Conservation (phyloP, 768 basidiomycete genomes). For the Calocybe gangraenosa region DNA sequence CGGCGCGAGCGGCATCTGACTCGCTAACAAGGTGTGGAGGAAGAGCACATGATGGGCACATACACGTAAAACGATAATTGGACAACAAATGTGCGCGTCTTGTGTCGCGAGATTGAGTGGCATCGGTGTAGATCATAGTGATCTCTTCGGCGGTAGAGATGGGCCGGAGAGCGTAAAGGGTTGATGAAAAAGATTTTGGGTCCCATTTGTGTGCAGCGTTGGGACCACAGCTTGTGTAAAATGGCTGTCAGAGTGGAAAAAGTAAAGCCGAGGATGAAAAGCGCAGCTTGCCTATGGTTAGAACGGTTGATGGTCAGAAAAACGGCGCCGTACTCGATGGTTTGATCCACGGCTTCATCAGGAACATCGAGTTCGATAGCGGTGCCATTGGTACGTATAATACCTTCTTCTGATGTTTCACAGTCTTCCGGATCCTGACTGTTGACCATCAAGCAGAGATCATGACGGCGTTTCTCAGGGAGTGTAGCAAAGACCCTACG, state of each 20-base stretch:
- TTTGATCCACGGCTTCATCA: conserved; percentile 18
- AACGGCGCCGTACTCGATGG: conserved; percentile 35
- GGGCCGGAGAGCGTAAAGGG: conserved; percentile 36
- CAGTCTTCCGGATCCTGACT: conserved; percentile 26
- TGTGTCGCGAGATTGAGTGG: conserved; percentile 28
- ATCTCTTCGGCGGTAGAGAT: conserved; percentile 40
- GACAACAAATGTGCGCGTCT: conserved; percentile 30
- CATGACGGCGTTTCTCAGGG: conserved; percentile 14
- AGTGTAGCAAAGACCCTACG: conserved; percentile 19
- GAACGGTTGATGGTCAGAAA: conserved; percentile 38
- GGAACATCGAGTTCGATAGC: conserved; percentile 28
- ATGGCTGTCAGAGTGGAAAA: background rate
- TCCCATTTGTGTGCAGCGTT: conserved; percentile 43
- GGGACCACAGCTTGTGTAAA: conserved; percentile 34
- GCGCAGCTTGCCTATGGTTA: conserved; percentile 36
- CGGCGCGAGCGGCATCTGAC: conserved; percentile 10
- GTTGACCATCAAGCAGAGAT: conserved; percentile 22
- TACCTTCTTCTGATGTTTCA: conserved; percentile 33
- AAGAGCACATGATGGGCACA: conserved; percentile 33
- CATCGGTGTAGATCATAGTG: conserved; percentile 40
- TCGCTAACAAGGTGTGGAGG: conserved; percentile 5
- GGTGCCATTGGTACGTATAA: conserved; percentile 39
- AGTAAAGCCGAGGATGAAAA: background rate
- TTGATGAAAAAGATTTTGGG: conserved; percentile 29
- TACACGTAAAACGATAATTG: conserved; percentile 39